Conservation (phyloP, 331 rosid genomes). For the Rhamnella rubrinervis region DNA sequence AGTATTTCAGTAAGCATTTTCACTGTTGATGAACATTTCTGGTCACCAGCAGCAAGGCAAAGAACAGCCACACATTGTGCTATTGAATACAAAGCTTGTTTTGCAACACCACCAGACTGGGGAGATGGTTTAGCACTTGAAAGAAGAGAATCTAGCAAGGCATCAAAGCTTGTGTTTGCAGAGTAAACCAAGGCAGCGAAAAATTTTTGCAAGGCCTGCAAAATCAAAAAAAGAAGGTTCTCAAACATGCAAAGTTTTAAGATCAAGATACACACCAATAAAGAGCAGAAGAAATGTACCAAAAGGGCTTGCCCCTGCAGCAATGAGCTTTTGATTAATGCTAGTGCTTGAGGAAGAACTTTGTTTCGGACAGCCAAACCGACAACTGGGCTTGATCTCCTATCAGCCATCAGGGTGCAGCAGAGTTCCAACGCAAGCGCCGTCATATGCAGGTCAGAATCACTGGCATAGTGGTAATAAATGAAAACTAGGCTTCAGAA, state of each 20-base stretch:
- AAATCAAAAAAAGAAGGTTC: constrained; percentile 16
- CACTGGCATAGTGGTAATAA: constrained; percentile 51
- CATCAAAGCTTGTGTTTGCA: constrained; percentile 94
- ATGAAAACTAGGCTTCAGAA: constrained; percentile 14
- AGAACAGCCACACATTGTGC: constrained; percentile 98
- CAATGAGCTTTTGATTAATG: constrained; percentile 87
- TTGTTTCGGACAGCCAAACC: constrained; percentile 94
- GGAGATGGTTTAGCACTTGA: constrained; percentile 94
- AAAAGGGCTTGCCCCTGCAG: constrained; percentile 94
- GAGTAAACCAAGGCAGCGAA: constrained; percentile 90
- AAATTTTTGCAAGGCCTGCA: constrained; percentile 91
- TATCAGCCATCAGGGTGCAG: constrained; percentile 95
- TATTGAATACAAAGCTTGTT: constrained; percentile 92
- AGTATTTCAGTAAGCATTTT: constrained; percentile 93
- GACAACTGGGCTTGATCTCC: constrained; percentile 79
- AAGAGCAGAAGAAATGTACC: constrained; percentile 49
- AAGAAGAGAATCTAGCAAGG: constrained; percentile 85
- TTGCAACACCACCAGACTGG: constrained; percentile 94
- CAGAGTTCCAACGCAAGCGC: constrained; percentile 98
- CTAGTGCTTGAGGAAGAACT: constrained; percentile 96
- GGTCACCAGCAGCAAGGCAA: constrained; percentile 96
- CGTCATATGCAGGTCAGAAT: constrained; percentile 98
- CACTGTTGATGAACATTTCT: constrained; percentile 85
- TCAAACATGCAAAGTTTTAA: constrained; percentile 27
- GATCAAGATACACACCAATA: constrained; percentile 21